Conservation (phyloP, 352 stramenopile species). For the Phytophthora aleatoria region DNA sequence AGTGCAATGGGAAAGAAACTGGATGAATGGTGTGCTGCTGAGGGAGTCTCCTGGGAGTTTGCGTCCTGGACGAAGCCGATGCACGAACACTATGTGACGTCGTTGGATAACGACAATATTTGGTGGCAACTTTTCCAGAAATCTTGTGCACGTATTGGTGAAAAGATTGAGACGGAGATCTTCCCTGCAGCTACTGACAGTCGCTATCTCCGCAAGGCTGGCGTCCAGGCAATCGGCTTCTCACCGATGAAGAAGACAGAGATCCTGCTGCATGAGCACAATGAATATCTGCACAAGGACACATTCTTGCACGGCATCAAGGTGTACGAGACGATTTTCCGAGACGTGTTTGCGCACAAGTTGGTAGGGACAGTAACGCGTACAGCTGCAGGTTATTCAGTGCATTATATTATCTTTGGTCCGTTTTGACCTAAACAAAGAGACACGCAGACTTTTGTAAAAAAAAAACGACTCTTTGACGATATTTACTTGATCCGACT, state of each 20-base stretch:
- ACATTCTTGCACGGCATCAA: constrained; percentile 93
- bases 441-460: no score
- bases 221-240: constrained; percentile 76
- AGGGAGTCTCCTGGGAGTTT: constrained; percentile 86
- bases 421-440: no score
- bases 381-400: neutral
- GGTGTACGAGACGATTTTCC: constrained; percentile 78
- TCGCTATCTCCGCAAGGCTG: constrained; percentile 90
- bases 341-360: constrained; percentile 51
- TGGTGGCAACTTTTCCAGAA: constrained; percentile 64
- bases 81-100: constrained; percentile 67
- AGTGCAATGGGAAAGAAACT: constrained; percentile 65
- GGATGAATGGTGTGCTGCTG: constrained; percentile 89
- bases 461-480: neutral
- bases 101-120: constrained; percentile 49
- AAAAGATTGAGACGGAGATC: constrained; percentile 84
- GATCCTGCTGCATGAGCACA: constrained; percentile 96
- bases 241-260: constrained; percentile 94
- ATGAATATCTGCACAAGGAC: constrained; percentile 94
- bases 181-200: constrained; percentile 96
- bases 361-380: neutral
- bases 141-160: constrained; percentile 21
- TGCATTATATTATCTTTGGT: neutral
- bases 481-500: constrained; percentile 7
- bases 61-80: constrained; percentile 46